A percentile compares a stretch with the other conserved stretches of the same genome.
Conservation (phyloP, 768 basidiomycete genomes). For the Cantharellus anzutake region DNA sequence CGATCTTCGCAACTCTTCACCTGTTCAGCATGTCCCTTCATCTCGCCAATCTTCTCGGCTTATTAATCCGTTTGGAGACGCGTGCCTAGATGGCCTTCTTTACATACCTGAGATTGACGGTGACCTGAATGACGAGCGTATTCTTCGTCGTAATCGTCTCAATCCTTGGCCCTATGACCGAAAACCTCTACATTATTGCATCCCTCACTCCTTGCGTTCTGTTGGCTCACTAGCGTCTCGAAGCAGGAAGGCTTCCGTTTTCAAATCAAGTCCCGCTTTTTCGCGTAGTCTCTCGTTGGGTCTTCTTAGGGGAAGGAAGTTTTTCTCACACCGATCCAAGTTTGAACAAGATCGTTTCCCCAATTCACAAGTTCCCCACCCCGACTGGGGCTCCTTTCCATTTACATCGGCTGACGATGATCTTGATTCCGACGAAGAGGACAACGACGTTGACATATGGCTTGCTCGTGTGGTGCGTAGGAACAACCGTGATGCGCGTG, state of each 20-base stretch:
- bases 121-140: neutral
- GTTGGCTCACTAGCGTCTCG: neutral
- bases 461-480: neutral
- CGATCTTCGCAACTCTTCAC: neutral
- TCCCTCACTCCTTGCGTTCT: neutral
- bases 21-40: neutral
- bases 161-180: neutral
- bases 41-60: neutral
- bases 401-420: neutral
- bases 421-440: neutral
- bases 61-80: neutral
- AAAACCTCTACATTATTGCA: neutral
- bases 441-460: neutral
- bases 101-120: neutral
- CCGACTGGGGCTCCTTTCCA: neutral
- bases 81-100: neutral
- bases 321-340: neutral
- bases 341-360: neutral
- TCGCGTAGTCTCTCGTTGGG: neutral
- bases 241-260: neutral
- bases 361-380: neutral
- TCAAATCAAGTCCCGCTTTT: neutral
- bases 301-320: neutral
- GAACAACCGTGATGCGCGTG: neutral
- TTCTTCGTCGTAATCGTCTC: neutral